Evolutionary conservation across 169 alveolate species (phyloP).

Genomic region (Cryptosporidium sp.): DNA sequence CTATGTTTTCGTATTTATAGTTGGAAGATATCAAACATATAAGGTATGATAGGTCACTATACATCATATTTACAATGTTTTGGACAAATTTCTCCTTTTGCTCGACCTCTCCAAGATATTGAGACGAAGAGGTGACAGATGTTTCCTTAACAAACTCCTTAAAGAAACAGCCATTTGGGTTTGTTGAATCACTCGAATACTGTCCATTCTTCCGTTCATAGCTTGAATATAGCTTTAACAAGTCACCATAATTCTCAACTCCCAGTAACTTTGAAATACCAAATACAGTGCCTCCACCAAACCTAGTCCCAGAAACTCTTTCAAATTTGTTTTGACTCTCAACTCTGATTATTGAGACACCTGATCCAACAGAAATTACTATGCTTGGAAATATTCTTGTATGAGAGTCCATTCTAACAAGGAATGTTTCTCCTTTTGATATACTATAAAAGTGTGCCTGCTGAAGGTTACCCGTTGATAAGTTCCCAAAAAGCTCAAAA

Average conservation of each 20-base stretch:
- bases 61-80: slow-evolving; percentile 47
- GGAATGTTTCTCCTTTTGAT: slow-evolving; percentile 3
- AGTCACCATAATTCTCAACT: slow-evolving; percentile 17
- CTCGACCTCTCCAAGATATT: slow-evolving; percentile 8
- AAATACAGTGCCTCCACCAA: slow-evolving; percentile 71
- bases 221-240: slow-evolving; percentile 20
- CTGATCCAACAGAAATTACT: slow-evolving; percentile 59
- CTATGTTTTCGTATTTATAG: slow-evolving; percentile 28
- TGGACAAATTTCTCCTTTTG: slow-evolving; percentile 14
- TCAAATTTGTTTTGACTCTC: slow-evolving; percentile 41
- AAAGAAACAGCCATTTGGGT: neutral
- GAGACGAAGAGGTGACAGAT: neutral
- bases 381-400: slow-evolving; percentile 35
- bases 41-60: slow-evolving; percentile 32
- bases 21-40: slow-evolving; percentile 20
- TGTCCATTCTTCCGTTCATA: neutral
- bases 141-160: slow-evolving; percentile 10
- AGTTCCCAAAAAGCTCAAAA: slow-evolving; percentile 18
- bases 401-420: neutral
- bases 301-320: slow-evolving; percentile 64
- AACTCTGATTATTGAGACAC: slow-evolving; percentile 63
- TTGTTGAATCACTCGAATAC: neutral
- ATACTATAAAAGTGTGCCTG: neutral
- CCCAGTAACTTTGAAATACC: slow-evolving; percentile 53
- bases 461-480: neutral